Evolutionary conservation across 352 stramenopile species (phyloP).

Genomic region (Phytophthora pini): DNA sequence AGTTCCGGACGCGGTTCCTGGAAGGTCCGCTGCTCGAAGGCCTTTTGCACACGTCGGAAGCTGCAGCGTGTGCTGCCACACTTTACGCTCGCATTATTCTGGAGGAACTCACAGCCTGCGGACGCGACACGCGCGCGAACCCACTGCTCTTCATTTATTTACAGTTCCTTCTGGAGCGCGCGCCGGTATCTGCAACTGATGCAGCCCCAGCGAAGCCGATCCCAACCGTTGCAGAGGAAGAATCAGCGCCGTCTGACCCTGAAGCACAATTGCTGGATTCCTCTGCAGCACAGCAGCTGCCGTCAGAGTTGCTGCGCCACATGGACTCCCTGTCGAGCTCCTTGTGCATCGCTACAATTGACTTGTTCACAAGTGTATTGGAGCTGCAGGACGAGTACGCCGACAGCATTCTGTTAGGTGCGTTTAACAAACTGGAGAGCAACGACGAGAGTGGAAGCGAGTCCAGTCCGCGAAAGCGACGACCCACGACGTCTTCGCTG

Average conservation of each 20-base stretch:
- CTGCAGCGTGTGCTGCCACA: constrained; percentile 63
- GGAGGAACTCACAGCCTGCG: constrained; percentile 80
- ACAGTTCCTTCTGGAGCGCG: constrained; percentile 75
- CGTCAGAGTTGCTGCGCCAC: constrained; percentile 74
- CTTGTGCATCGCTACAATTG: constrained; percentile 83
- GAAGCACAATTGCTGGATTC: constrained; percentile 15
- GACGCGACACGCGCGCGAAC: constrained; percentile 72
- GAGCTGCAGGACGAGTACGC: constrained; percentile 71
- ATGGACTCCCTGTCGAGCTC: constrained; percentile 85
- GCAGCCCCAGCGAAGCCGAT: constrained; percentile 4
- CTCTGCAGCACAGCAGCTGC: constrained; percentile 52
- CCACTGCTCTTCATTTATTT: constrained; percentile 80
- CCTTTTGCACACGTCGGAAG: constrained; percentile 76
- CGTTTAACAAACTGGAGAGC: constrained; percentile 16
- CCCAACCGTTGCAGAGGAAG: constrained; percentile 14
- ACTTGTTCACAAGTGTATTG: constrained; percentile 80
- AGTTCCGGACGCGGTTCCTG: constrained; percentile 79
- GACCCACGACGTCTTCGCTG: constrained; percentile 14
- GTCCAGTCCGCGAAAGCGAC: constrained; percentile 24
- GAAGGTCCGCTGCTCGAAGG: constrained; percentile 70
- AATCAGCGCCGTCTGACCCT: constrained; percentile 4
- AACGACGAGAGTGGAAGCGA: constrained; percentile 19
- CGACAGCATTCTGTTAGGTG: constrained; percentile 59
- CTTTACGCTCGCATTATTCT: constrained; percentile 83
- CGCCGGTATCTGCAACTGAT: neutral